A percentile compares a stretch with the other conserved stretches of the same genome.
phyloP scores from a whole-genome alignment of 257 asterid genomes.

The Buddleja alternifolia region DNA sequence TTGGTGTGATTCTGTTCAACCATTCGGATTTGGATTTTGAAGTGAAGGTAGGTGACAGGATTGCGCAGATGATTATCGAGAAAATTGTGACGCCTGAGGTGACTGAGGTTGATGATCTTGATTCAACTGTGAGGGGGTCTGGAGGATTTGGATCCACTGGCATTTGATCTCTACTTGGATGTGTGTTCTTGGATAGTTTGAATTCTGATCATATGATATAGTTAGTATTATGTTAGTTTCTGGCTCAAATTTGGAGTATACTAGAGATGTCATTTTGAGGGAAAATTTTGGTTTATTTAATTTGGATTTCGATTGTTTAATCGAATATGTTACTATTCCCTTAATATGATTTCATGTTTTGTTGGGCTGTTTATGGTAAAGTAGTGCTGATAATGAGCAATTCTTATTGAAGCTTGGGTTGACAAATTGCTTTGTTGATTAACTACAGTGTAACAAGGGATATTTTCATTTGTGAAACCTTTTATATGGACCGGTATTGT shows the following conservation, averaged over 20 bases:
- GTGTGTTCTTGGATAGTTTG: background rate
- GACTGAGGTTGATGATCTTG: conserved; percentile 53
- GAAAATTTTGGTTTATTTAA: background rate
- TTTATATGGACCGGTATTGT: too few species aligned
- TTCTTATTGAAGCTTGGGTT: background rate
- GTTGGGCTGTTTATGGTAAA: background rate
- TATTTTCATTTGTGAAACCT: too few species aligned
- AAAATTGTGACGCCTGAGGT: conserved; percentile 50
- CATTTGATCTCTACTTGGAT: conserved; percentile 19
- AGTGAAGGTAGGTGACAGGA: conserved; percentile 51
- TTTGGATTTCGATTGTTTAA: background rate
- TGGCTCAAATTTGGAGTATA: background rate
- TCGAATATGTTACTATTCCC: background rate
- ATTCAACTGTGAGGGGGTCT: conserved; percentile 39
- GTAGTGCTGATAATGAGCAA: background rate
- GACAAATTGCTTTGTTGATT: background rate
- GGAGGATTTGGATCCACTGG: conserved; percentile 61
- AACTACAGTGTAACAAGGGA: too few species aligned
- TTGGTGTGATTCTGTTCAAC: conserved; percentile 62
- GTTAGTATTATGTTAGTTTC: background rate
- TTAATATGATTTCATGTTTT: background rate
- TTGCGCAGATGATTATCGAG: conserved; percentile 50
- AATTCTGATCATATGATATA: background rate
- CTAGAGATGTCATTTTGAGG: background rate
- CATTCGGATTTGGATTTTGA: conserved; percentile 60